Evolutionary conservation across 2,329 filamentous ascomycete genomes (phyloP).

Genomic region (Microascus cirrosus): DNA sequence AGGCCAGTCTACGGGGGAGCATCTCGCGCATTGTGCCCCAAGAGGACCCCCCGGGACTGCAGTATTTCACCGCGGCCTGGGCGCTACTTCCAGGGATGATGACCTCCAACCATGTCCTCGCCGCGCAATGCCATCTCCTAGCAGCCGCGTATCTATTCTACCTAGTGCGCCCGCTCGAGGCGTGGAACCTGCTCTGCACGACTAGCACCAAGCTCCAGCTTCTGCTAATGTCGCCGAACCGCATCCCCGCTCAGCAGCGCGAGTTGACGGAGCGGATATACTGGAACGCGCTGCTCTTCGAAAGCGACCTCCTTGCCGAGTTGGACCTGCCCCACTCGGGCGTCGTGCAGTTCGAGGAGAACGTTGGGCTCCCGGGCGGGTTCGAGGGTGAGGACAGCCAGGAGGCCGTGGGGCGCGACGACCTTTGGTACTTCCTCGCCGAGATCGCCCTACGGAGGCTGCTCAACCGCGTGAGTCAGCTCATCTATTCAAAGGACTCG

Average conservation of each 20-base stretch:
- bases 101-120: conserved; percentile 67
- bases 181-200: conserved; percentile 70
- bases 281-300: conserved; percentile 74
- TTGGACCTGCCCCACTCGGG: conserved; percentile 74
- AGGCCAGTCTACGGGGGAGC: conserved; percentile 64
- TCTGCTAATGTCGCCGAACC: conserved; percentile 60
- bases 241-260: conserved; percentile 58
- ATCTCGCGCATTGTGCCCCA: conserved; percentile 60
- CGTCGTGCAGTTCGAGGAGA: conserved; percentile 72
- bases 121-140: conserved; percentile 70
- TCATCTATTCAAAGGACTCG: conserved; percentile 66
- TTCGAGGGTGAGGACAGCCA: conserved; percentile 63
- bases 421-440: conserved; percentile 78
- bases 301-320: conserved; percentile 70
- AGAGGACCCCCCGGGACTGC: conserved; percentile 62
- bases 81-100: conserved; percentile 65
- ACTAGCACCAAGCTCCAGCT: conserved; percentile 75
- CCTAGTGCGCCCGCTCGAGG: conserved; percentile 69
- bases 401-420: conserved; percentile 57
- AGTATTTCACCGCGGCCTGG: conserved; percentile 76
- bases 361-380: conserved; percentile 64
- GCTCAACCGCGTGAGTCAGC: conserved; percentile 67
- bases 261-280: conserved; percentile 70
- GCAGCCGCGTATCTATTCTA: conserved; percentile 78
- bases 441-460: conserved; percentile 70